Evolutionary conservation across 1,139 yeast genomes (phyloP), one percentile per base, ranked within the genome.

Genomic region (Pichia sp.): DNA sequence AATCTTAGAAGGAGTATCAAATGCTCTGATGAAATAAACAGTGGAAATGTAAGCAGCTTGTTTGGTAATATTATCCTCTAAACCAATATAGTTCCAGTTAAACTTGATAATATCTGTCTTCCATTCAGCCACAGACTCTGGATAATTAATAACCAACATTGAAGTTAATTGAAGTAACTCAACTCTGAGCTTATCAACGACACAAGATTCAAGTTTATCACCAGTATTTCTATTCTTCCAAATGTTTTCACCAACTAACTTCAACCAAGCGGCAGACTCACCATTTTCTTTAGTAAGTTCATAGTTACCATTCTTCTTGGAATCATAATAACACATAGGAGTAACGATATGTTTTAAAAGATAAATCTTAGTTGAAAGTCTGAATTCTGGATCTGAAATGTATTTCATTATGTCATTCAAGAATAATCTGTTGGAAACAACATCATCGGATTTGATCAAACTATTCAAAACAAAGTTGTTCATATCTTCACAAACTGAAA

Each of bases 31-130:
- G 63, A 91, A 94, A 62, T 83, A 83, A 0, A 96, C 78, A 2
- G 95, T 89, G 2, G 94, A 81, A 34, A 90, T 90, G 63, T 91
- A 91, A 0, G 98, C 98, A 4, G 94, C 88, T 58, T 90, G 96
- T 62, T 94, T 94, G 36, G 96, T 83, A 45, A 90, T 80, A 49
- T 83, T 79, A 61, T 94, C 99, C 55, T 91, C 98, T 40, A 91
- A 69, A 58, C 89, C 89, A 60, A 93, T 85, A 60, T 84, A 88
- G 57, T 87, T 87, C 99, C 99, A 94, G 56, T 93, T 87, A 68
- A 91, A 93, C 63, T 89, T 90, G 66, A 93, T 88, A 40, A 93
- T 80, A 58, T 90, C 96, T 60, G 90, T 93, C 41, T 90, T 76
- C 55, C 80, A 76, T n/a, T 79, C 84, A 9, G 77, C 70, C 17